These are phyloP conservation scores for Sclerotinia spermophila DNA, from an alignment of 2,329 filamentous ascomycete species.

Conservation along the genomic window DNA sequence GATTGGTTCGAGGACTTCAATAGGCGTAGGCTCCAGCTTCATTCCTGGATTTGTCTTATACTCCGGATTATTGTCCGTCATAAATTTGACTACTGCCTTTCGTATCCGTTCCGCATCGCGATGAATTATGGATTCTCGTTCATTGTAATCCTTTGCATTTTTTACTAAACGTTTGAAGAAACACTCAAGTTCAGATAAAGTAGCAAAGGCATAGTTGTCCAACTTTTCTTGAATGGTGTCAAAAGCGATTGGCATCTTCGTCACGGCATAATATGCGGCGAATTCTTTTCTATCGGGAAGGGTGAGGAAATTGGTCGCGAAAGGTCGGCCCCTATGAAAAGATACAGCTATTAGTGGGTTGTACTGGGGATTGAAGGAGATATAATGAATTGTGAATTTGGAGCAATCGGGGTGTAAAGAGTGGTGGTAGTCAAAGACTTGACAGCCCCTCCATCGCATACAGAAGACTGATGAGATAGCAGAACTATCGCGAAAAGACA, in stretches of 20 bases:
- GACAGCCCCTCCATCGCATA: not conserved
- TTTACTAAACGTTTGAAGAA: slow-evolving; percentile 84
- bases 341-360: slow-evolving; percentile 20
- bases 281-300: slow-evolving; percentile 62
- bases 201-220: slow-evolving; percentile 62
- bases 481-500: slow-evolving; percentile 1
- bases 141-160: slow-evolving; percentile 83
- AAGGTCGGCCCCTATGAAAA: slow-evolving; percentile 59
- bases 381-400: not conserved
- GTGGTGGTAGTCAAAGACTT: not conserved
- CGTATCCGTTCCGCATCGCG: slow-evolving; percentile 83
- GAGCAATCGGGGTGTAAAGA: not conserved
- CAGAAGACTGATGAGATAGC: not conserved
- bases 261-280: slow-evolving; percentile 73
- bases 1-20: not conserved
- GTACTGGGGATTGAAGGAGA: not conserved
- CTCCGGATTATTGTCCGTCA: slow-evolving; percentile 82
- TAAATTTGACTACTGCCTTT: slow-evolving; percentile 82
- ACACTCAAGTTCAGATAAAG: slow-evolving; percentile 71
- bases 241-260: slow-evolving; percentile 74
- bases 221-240: slow-evolving; percentile 74
- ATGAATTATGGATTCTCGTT: slow-evolving; percentile 67
- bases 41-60: slow-evolving; percentile 65
- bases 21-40: slow-evolving; percentile 60
- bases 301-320: slow-evolving; percentile 71